phyloP scores from a whole-genome alignment of 108 stramenopile species.

The Pseudonitzschia multistriata region DNA sequence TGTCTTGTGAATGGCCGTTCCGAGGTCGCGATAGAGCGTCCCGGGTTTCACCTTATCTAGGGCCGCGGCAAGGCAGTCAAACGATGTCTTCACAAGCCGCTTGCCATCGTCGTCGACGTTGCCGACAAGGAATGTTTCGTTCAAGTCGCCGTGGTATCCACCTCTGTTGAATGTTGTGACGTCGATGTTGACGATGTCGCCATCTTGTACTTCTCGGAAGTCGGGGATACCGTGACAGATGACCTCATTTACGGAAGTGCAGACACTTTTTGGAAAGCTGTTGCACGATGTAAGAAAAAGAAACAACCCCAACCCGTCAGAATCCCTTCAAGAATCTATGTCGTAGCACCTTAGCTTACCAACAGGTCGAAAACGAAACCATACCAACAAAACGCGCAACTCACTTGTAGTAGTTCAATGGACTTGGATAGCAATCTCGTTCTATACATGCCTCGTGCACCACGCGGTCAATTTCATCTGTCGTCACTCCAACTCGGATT shows the following conservation, averaged over 20 bases:
- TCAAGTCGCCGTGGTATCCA: conserved; percentile 97
- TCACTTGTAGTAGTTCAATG: conserved; percentile 94
- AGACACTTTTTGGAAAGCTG: conserved; percentile 92
- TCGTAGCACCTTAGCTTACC: no score
- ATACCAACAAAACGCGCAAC: conserved; percentile 34
- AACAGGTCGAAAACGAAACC: background rate
- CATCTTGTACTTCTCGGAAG: conserved; percentile 88
- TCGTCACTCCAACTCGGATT: conserved; percentile 90
- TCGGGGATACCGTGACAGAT: conserved; percentile 96
- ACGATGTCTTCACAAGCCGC: conserved; percentile 75
- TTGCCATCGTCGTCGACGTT: conserved; percentile 83
- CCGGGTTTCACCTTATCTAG: conserved; percentile 83
- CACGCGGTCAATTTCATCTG: conserved; percentile 96
- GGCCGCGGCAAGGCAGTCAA: conserved; percentile 72
- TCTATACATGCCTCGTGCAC: conserved; percentile 92
- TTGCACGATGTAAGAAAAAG: background rate
- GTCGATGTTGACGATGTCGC: conserved; percentile 98
- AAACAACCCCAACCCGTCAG: background rate
- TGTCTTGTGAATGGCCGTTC: conserved; percentile 80
- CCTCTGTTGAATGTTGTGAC: conserved; percentile 87
- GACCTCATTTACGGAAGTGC: conserved; percentile 97
- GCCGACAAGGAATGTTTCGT: conserved; percentile 95
- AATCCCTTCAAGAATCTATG: no score
- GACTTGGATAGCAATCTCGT: conserved; percentile 93
- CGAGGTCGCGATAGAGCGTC: conserved; percentile 88